Evolutionary conservation across 495 filamentous ascomycete species (phyloP).

Genomic region (Viridothelium virens): DNA sequence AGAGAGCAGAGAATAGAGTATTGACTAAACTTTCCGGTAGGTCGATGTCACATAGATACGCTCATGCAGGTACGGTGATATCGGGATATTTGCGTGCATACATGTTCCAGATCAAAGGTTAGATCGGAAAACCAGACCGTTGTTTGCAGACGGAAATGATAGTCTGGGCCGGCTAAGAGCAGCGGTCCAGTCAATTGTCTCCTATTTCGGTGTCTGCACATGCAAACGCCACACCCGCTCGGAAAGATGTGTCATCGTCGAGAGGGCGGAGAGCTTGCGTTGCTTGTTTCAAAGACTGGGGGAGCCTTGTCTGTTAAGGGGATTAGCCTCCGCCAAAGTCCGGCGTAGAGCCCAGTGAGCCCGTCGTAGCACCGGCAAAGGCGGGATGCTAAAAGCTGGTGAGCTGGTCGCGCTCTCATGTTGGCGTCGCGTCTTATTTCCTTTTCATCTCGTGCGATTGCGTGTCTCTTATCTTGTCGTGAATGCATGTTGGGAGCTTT

Average conservation of each 20-base stretch:
- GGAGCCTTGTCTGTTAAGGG: neutral
- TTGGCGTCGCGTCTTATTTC: neutral
- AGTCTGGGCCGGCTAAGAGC: neutral
- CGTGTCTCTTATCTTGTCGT: neutral
- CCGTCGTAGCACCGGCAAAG: neutral
- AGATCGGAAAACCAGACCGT: slow-evolving; percentile 7
- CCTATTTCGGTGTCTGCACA: neutral
- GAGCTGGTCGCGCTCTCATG: neutral
- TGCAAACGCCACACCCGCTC: slow-evolving; percentile 7
- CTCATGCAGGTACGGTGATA: slow-evolving; percentile 2
- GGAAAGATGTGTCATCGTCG: neutral
- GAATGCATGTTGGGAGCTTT: too few relatives aligned
- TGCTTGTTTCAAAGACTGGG: neutral
- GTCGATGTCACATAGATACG: neutral
- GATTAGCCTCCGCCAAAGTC: neutral
- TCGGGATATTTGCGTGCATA: slow-evolving; percentile 1
- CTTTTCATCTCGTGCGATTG: neutral
- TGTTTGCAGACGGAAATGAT: neutral
- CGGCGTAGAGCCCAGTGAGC: neutral
- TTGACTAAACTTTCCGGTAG: neutral
- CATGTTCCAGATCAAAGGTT: neutral
- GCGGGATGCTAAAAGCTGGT: neutral
- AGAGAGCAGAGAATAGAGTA: neutral
- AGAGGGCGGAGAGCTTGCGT: neutral
- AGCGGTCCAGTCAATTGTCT: too few relatives aligned